Evolutionary conservation across 208 protist genomes (phyloP), one percentile per base, ranked within the genome.

Genomic region (Trypanosoma lewisi): DNA sequence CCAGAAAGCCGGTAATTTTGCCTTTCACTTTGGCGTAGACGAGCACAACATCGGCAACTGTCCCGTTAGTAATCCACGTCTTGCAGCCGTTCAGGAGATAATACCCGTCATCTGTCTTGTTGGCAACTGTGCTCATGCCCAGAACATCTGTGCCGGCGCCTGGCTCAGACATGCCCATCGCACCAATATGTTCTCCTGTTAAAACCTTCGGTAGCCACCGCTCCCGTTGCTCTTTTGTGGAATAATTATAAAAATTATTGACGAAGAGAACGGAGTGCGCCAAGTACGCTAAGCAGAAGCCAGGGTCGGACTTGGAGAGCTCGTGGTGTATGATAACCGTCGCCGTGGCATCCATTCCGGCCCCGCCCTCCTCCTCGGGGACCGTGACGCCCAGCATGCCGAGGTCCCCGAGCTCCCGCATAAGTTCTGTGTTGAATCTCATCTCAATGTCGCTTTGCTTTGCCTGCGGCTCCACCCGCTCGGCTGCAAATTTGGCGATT

Each of bases 41-140:
- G 45, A 99, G 78, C 21, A 94, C 84, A 39, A 98, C 80, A 71
- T 98, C 95, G 8, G 96, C 97, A 57, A 97, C 87, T 19, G 93
- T 92, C 6, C 95, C 97, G 70, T 99, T 99, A 2, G 97, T 99
- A 56, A 98, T 98, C 95, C 96, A 99, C 55, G 97, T 97, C 78
- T 99, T 99, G 55, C 78, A 95, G 28, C 97, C 97, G 67, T 98
- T 98, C 12, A 98, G 77, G 14, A 97, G 63, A 73, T 93, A 98
- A 42, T 73, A 41, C 34, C 76, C 79, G 27, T 74, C 67, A 25
- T 75, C 86, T 37, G 94, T 71, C 58, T 87, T 85, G 28, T 73
- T 85, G 4, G 97, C 97, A 19, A 37, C 84, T 9, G 90, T 93
- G 54, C 75, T 79, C 97, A 99, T 99, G n/a, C 83, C 92, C 12